Base-by-base conservation (phyloP, 495 filamentous ascomycete species). In the Aspergillus asperescens region DNA sequence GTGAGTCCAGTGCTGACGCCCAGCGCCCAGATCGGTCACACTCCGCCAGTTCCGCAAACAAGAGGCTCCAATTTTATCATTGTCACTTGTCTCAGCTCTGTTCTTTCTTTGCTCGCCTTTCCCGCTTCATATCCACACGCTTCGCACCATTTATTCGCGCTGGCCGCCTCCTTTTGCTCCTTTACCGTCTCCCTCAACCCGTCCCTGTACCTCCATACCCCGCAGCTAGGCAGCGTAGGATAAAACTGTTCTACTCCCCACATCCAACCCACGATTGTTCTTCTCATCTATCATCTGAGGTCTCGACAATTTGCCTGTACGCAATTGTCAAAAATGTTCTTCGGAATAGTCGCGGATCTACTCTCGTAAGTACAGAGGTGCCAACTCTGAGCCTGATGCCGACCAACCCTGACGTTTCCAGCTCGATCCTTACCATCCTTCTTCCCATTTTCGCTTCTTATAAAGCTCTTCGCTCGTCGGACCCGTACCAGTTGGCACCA, bases 371-470 rank as follows among this genome's bases (percentile, higher is more conserved):
- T 77, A 13, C 10, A 15, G n/a, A n/a, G n/a, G n/a, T 22, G 9
- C 44, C 19, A 19, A 18, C 5, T n/a, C 38, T 40, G 22, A 4
- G 38, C 13, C 48, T 56, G 13, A 41, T 56, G 34, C 54, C 56
- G 63, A 70, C 54, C 8, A 35, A 50, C 8, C 28, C 22, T 9
- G 51, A 25, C 54, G 43, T 25, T n/a, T 45, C 19, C 54, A 70
- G 75, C 72, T 95, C 91, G 50, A 71, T 93, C 62, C 82, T 89
- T 49, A 93, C 90, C 52, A 90, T 96, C 65, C 80, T 96, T 67
- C 91, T 99, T 72, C 93, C 93, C 52, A 81, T 96, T 46, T 99
- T 96, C 72, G 92, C 92, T 52, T 95, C 91, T 51, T 97, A 95
- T 81, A 97, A 97, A 77, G 94, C 93, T 32, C 87, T 99, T 59